Base-by-base conservation (phyloP, 2,329 filamentous ascomycete species). In the Fusarium irregulare region DNA sequence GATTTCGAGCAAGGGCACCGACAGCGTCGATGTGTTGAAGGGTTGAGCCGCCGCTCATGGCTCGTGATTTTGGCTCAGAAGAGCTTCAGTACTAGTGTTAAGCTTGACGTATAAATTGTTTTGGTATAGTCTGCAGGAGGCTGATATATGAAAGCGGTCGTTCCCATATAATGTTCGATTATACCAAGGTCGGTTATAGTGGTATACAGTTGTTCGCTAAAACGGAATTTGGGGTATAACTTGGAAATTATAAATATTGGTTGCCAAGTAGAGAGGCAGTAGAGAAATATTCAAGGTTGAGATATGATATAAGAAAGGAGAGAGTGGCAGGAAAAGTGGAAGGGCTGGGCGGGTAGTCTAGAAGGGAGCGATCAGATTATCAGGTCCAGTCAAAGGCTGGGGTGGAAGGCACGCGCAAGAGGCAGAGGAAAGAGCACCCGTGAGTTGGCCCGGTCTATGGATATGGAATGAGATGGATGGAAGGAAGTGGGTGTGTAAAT, bases 1-100 rank as follows among this genome's bases (percentile, higher is more conserved):
- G 81, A 50, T 83, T 82, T 48, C 85, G 84, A 48, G 87, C 86
- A 72, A 86, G 85, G 61, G 83, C 83, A 76, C 88, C 86, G 73
- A 88, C 82, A 50, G 82, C 82, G 75, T 88, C 86, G 77, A 90
- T 86, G 71, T 84, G 82, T 60, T 82, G 78, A 60, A 81, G 76
- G 63, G 77, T 75, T 56, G 75, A 73, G 56, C 70, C 73, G 68
- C 73, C 75, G 68, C 71, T 77, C 78, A 80, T 80, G 67, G 67
- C 76, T 73, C 58, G 55, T 56, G 21, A 41, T 60, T 41, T 56
- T 25, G 20, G 70, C 67, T 66, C 61, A 66, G 64, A 56, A 45
- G 66, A 65, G 63, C 66, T 56, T 56, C 20, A 30, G 23, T 48
- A 14, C 16, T 28, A 8, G 7, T 41, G 25, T 40, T 32, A 20